Conservation (phyloP, 75 land plant genomes). For the Sequoia sempervirens region DNA sequence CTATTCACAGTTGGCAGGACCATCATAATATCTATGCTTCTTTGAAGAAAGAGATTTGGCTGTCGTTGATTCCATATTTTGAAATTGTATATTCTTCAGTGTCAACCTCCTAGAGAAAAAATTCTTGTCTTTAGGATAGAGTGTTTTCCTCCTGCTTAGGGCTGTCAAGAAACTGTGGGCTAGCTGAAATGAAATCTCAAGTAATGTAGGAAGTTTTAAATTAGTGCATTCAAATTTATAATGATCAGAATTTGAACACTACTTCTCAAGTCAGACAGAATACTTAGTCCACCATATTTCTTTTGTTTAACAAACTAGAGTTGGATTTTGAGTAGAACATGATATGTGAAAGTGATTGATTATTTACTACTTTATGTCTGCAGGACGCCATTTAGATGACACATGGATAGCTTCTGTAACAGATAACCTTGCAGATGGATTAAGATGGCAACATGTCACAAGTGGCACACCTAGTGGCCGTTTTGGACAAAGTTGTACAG, state of each 20-base stretch:
- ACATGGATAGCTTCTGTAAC: slow-evolving; percentile 83
- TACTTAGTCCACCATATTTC: not conserved
- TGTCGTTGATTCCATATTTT: not conserved
- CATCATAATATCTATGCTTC: not conserved
- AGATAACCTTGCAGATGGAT: slow-evolving; percentile 21
- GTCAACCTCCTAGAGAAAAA: not conserved
- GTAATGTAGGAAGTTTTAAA: not conserved
- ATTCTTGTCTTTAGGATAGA: not conserved
- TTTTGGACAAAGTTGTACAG: slow-evolving; percentile 83
- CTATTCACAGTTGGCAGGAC: not conserved
- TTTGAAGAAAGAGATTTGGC: not conserved
- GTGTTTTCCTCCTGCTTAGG: not conserved
- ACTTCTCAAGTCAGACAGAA: not conserved
- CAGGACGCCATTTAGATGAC: slow-evolving; percentile 92
- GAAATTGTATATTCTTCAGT: not conserved
- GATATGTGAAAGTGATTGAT: not conserved
- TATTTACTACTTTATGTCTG: slow-evolving; percentile 1
- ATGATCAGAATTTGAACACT: not conserved
- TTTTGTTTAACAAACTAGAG: slow-evolving; percentile 4
- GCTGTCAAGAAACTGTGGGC: not conserved
- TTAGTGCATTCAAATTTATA: not conserved
- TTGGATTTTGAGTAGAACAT: not conserved
- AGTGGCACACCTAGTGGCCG: slow-evolving; percentile 76
- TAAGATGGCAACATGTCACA: slow-evolving; percentile 55
- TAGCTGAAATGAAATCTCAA: not conserved